These are phyloP conservation scores for Pythium folliculosum DNA, from an alignment of 352 stramenopile genomes.

Conservation along the genomic window DNA sequence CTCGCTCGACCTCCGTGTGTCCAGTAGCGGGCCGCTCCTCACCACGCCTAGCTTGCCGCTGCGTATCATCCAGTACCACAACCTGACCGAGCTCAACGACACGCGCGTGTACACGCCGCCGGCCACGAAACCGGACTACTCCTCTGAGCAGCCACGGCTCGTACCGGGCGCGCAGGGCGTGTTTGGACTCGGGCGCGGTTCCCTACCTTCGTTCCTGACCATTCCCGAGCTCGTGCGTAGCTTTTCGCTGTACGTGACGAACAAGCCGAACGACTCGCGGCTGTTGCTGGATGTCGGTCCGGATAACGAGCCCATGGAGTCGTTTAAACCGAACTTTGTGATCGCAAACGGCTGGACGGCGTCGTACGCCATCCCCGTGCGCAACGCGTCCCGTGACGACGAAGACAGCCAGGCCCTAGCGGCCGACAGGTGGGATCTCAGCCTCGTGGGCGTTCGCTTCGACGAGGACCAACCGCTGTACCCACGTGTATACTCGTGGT, in stretches of 20 bases:
- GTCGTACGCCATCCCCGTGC: conserved; percentile 6
- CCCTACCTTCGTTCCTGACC: background rate
- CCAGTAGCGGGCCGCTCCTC: background rate
- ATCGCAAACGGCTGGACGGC: conserved; percentile 2
- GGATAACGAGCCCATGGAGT: background rate
- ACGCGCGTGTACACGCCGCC: background rate
- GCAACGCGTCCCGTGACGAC: background rate
- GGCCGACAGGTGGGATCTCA: conserved; percentile 5
- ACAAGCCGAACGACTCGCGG: background rate
- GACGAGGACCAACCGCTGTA: conserved; percentile 10
- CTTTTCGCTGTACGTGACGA: conserved; percentile 6
- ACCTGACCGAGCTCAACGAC: background rate
- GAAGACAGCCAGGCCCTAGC: background rate
- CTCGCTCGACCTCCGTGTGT: background rate
- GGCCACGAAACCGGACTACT: background rate
- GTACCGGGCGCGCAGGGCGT: background rate
- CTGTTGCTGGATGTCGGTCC: background rate
- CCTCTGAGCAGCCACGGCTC: background rate
- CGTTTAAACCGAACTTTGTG: background rate
- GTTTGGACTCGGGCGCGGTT: conserved; percentile 9
- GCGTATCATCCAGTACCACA: conserved; percentile 7
- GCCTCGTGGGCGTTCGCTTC: conserved; percentile 10
- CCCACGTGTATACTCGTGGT: conserved; percentile 5
- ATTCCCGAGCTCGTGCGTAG: background rate
- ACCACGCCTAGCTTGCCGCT: background rate